Evolutionary conservation across 1,284 basidiomycete genomes (phyloP).

Genomic region (Cryptococcus sp.): DNA sequence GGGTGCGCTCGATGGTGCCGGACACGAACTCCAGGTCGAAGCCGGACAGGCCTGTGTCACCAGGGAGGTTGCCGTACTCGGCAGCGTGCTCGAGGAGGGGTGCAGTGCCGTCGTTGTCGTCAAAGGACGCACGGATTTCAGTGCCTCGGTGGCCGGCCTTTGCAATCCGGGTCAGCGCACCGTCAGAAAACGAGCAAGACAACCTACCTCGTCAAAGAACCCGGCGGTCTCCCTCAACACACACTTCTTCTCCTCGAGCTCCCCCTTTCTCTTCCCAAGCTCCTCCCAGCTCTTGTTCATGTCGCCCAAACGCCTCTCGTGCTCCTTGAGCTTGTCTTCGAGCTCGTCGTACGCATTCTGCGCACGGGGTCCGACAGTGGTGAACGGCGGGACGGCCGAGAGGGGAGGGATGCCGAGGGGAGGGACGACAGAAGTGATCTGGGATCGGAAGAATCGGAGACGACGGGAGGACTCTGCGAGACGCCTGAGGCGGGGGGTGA

Average conservation of each 20-base stretch:
- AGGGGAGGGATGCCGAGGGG: slow-evolving; percentile 75
- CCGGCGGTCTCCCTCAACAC: slow-evolving; percentile 93
- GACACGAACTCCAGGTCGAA: slow-evolving; percentile 93
- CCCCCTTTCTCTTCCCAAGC: slow-evolving; percentile 78
- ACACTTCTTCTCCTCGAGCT: slow-evolving; percentile 87
- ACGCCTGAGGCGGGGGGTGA: slow-evolving; percentile 90
- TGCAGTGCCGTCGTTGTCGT: slow-evolving; percentile 72
- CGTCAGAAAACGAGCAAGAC: background rate
- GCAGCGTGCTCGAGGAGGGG: slow-evolving; percentile 90
- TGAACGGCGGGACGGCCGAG: slow-evolving; percentile 73
- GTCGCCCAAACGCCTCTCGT: slow-evolving; percentile 78
- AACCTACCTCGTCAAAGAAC: slow-evolving; percentile 81
- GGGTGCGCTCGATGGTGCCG: slow-evolving; percentile 90
- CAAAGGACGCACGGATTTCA: slow-evolving; percentile 83
- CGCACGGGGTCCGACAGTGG: slow-evolving; percentile 81
- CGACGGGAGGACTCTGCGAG: slow-evolving; percentile 95
- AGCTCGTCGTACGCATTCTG: slow-evolving; percentile 93
- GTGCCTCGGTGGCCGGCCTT: slow-evolving; percentile 76
- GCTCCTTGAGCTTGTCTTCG: slow-evolving; percentile 79
- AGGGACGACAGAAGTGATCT: slow-evolving; percentile 72
- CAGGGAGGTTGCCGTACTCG: slow-evolving; percentile 51
- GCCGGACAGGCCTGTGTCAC: slow-evolving; percentile 59
- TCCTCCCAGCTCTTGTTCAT: slow-evolving; percentile 95
- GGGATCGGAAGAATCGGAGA: slow-evolving; percentile 80
- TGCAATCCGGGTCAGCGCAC: slow-evolving; percentile 10